Evolutionary conservation across 176 grass and related monocot genomes (phyloP).

Genomic region (Thinopyrum elongatum): DNA sequence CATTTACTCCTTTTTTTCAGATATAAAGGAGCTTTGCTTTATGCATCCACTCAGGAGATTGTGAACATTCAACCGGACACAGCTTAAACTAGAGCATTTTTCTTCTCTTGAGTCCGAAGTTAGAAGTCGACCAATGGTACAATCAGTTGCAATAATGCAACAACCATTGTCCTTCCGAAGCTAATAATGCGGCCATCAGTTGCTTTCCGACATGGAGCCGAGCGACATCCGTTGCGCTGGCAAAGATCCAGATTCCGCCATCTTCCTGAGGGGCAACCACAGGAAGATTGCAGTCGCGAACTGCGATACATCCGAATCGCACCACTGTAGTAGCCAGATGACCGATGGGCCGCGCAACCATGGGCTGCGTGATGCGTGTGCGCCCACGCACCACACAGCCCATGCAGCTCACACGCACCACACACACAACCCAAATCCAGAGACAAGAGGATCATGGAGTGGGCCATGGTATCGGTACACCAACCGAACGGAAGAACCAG

Average conservation of each 20-base stretch:
- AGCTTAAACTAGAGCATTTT: neutral
- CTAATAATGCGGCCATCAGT: neutral
- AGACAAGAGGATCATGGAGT: neutral
- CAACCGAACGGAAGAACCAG: neutral
- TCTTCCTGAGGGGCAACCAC: too few species aligned
- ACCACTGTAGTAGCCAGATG: neutral
- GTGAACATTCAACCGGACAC: neutral
- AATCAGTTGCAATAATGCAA: neutral
- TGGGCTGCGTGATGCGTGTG: too few species aligned
- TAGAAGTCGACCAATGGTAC: neutral
- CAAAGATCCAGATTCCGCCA: constrained; percentile 16
- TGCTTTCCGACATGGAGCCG: neutral
- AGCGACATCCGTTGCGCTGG: neutral
- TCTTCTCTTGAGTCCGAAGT: neutral
- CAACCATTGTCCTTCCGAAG: neutral
- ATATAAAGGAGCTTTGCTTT: neutral
- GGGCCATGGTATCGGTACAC: neutral
- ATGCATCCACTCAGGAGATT: neutral
- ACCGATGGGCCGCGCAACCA: neutral
- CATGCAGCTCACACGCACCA: neutral
- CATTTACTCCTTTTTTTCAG: neutral
- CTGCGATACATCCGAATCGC: neutral
- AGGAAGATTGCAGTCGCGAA: neutral
- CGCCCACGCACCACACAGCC: too few species aligned
- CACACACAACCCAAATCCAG: neutral